Evolutionary conservation across 1,284 basidiomycete genomes (phyloP), one percentile per base, ranked within the genome.

Genomic region (Boletus smithii): DNA sequence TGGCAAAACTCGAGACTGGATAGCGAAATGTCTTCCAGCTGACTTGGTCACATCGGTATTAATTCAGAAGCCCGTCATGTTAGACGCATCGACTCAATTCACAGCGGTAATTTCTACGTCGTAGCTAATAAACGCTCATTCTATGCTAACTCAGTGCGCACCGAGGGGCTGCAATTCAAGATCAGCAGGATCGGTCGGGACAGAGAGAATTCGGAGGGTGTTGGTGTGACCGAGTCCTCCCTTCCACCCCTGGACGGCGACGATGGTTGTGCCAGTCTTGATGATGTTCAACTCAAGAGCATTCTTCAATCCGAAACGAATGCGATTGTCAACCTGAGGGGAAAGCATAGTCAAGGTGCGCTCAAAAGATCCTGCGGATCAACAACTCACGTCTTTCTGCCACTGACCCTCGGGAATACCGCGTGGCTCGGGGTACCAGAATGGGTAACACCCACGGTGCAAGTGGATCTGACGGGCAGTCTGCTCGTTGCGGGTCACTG

Each of bases 211-310:
- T 48, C 88, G 84, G 49, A 91, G 73, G 17, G 88, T 91, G 74
- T 91, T 91, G 53, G 88, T 91, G 76, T 97, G 91, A 36, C 95
- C 95, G 49, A 95, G 81, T 56, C 97, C 95, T 45, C 93, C 93
- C 74, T 95, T 95, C 95, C 95, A 99, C 42, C 97, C 97, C 72
- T 99, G 97, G 9, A 99, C 86, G 42, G 95, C 95, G 60, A 99
- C 81, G 63, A 99, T 81, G 17, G 93, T 93, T 49, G 86, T 86
- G 48, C 94, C 93, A 48, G 91, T 84, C 68, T 86, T 83, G 74
- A 99, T 85, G 67, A 99, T 83, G 57, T 89, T 88, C 65, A 99
- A 73, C 31, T 76, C 76, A 42, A 99, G 77, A n/a, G 92, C 97
- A 66, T 79, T 86, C 67, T 85, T 81, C 67, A 99, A 79, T 56